Conservation (phyloP, 2,329 filamentous ascomycete species). For the Triangularia verruculosa region DNA sequence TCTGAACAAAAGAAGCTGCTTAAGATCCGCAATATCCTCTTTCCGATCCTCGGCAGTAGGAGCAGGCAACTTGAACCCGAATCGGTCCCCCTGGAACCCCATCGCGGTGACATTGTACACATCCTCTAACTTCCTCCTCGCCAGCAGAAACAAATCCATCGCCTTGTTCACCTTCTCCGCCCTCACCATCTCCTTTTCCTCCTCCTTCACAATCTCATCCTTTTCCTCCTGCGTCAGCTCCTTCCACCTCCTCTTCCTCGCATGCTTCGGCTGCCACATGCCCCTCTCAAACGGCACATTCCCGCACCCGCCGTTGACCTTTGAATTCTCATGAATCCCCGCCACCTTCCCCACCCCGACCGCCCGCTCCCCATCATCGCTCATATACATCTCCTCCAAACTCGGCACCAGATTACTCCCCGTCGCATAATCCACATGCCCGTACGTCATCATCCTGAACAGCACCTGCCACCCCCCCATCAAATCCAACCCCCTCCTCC, state of each 20-base stretch:
- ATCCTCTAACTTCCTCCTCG: neutral
- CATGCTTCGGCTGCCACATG: slow-evolving; percentile 46
- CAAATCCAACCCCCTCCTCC: slow-evolving; percentile 51
- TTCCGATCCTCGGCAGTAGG: neutral
- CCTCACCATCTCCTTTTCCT: slow-evolving; percentile 25
- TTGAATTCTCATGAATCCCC: slow-evolving; percentile 19
- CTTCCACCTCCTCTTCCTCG: slow-evolving; percentile 44
- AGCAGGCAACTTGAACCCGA: neutral
- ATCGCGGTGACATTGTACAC: neutral
- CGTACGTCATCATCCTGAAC: slow-evolving; percentile 59
- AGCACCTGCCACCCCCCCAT: slow-evolving; percentile 51
- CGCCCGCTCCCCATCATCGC: slow-evolving; percentile 47
- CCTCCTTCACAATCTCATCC: slow-evolving; percentile 36
- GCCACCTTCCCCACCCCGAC: slow-evolving; percentile 10
- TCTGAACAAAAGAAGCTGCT: neutral
- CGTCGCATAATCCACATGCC: slow-evolving; percentile 54
- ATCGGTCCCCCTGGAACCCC: neutral
- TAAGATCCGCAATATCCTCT: neutral
- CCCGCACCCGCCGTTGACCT: slow-evolving; percentile 29
- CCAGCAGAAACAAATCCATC: neutral
- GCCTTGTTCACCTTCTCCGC: neutral
- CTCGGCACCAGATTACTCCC: slow-evolving; percentile 50
- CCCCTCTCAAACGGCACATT: slow-evolving; percentile 32
- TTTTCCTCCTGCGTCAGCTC: slow-evolving; percentile 38
- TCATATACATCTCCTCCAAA: slow-evolving; percentile 51